Conservation (phyloP, 2,329 filamentous ascomycete genomes). For the Trematosphaeria pertusa region DNA sequence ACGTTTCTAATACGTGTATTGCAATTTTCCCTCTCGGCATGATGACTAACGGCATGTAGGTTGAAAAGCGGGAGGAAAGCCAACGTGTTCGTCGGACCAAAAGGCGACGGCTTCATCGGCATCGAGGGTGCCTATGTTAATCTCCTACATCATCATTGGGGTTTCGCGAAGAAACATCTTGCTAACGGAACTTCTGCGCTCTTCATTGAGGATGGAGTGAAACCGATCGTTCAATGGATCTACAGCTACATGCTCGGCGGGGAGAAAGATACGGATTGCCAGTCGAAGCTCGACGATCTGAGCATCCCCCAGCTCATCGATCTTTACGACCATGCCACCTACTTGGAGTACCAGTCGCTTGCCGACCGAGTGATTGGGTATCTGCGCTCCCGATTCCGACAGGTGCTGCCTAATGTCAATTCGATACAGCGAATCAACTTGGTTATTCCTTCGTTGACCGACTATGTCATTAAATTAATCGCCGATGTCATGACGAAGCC, state of each 20-base stretch:
- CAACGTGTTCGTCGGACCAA: constrained; percentile 23
- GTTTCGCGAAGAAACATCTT: constrained; percentile 21
- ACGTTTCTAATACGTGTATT: neutral
- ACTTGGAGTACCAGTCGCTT: constrained; percentile 23
- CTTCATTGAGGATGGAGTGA: constrained; percentile 20
- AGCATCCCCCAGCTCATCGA: constrained; percentile 16
- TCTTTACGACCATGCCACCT: constrained; percentile 20
- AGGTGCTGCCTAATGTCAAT: constrained; percentile 12
- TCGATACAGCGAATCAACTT: constrained; percentile 15
- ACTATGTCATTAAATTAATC: constrained; percentile 7
- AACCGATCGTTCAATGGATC: constrained; percentile 26
- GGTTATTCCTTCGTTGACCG: constrained; percentile 14
- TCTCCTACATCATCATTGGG: constrained; percentile 25
- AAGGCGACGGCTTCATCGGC: constrained; percentile 22
- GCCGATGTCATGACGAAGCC: constrained; percentile 17
- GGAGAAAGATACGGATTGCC: constrained; percentile 14
- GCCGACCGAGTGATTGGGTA: constrained; percentile 15
- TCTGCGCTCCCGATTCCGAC: constrained; percentile 11
- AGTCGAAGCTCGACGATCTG: constrained; percentile 17
- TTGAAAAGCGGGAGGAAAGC: constrained; percentile 24
- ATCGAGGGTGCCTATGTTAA: constrained; percentile 25
- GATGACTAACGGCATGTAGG: constrained; percentile 15
- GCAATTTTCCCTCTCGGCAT: too few species aligned
- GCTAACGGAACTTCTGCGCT: constrained; percentile 10
- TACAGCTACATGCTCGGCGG: constrained; percentile 33